Conservation (phyloP, 768 basidiomycete genomes). For the Zangia roseola region DNA sequence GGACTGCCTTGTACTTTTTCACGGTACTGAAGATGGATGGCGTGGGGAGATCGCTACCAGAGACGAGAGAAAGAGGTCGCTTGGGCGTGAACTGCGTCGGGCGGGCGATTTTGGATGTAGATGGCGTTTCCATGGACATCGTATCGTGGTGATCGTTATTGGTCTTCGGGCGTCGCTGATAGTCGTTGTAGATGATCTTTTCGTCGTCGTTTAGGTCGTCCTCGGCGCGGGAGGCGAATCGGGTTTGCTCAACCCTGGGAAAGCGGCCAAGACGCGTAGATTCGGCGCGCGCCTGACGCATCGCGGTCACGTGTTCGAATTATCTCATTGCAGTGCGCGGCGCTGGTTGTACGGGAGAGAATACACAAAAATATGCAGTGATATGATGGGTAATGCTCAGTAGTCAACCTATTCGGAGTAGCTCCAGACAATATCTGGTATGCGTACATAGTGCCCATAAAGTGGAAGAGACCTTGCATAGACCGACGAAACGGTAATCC, state of each 20-base stretch:
- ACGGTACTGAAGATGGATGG: constrained; percentile 41
- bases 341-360: too few species aligned
- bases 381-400: too few species aligned
- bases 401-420: too few species aligned
- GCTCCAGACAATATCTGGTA: too few species aligned
- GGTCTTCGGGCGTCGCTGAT: not conserved
- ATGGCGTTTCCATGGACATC: constrained; percentile 18
- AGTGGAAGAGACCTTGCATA: too few species aligned
- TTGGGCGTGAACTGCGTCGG: constrained; percentile 55
- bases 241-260: constrained; percentile 32
- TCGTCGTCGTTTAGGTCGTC: constrained; percentile 4
- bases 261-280: constrained; percentile 24
- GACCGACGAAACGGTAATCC: too few species aligned
- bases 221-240: not conserved
- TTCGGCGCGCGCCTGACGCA: constrained; percentile 15
- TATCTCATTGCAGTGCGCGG: too few species aligned
- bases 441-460: too few species aligned
- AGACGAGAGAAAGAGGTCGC: constrained; percentile 41
- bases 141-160: not conserved
- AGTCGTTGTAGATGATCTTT: not conserved
- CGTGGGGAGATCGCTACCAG: constrained; percentile 36
- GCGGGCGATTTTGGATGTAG: constrained; percentile 39
- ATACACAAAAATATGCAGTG: too few species aligned
- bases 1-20: constrained; percentile 68
- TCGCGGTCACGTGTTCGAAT: constrained; percentile 33